Evolutionary conservation across 1,139 yeast species (phyloP), one percentile per base, ranked within the genome.

Genomic region (Meyerozyma carpophila): DNA sequence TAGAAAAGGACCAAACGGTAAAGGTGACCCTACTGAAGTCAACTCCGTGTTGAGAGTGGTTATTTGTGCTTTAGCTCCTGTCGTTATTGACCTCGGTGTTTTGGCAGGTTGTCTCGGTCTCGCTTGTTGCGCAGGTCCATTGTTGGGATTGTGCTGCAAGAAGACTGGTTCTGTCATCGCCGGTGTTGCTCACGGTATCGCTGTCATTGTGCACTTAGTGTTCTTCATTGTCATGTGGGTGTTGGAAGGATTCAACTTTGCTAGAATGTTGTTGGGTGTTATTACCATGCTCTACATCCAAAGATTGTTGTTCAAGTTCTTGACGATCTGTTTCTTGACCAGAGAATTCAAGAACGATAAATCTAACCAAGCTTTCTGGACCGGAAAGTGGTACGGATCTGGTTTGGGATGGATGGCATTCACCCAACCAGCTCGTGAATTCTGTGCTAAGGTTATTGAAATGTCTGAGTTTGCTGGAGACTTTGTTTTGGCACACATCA

Each of bases 291-390:
- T 91, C 53, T 87, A 91, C 69, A 73, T 87, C 58, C 96, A 94
- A 77, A 84, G 98, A 74, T 70, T 85, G 45, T 68, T 93, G 54
- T 87, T 93, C 79, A 90, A 93, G 75, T 66, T 87, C 58, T 74
- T 93, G 75, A 87, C 96, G 16, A 71, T 85, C 45, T 68, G 80
- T 54, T 72, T 83, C 70, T 78, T 93, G 64, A 91, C 98, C 43
- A 84, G 99, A 75, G 99, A 93, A 72, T 91, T 90, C 76, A 93
- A 91, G 82, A 91, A 89, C 59, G 98, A 94, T 68, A 91, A 86
- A 64, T 79, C 98, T 38, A 93, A 93, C 73, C 84, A 95, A 57
- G 98, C 98, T 26, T 93, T 95, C 93, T 93, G 99, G 99, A 86
- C 96, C 50, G 99, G 99, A 78, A 91, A 91, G 70, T 93, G 99